These are phyloP conservation scores for Colletotrichum endophyticum DNA, from an alignment of 2,329 filamentous ascomycete genomes.

Conservation along the genomic window DNA sequence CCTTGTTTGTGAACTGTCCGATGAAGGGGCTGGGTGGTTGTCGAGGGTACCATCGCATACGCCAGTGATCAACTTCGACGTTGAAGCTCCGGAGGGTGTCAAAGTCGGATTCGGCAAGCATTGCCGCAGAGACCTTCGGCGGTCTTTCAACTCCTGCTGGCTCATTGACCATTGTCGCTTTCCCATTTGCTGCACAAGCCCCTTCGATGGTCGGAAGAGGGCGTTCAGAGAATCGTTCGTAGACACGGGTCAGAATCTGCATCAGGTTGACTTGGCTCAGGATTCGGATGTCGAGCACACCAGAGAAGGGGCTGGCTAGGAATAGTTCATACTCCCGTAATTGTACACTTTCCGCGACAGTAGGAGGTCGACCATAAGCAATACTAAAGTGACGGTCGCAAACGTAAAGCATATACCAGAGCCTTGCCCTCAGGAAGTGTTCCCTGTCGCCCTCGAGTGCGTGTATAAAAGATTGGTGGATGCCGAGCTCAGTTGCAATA, in stretches of 20 bases:
- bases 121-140: background rate
- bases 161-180: rapidly evolving
- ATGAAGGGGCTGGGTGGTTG: conserved; percentile 29
- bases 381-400: conserved; percentile 37
- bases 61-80: conserved; percentile 45
- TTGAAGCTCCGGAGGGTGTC: conserved; percentile 42
- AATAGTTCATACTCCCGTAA: conserved; percentile 30
- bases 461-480: conserved; percentile 57
- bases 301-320: conserved; percentile 24
- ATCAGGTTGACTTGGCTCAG: conserved; percentile 26
- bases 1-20: conserved; percentile 45
- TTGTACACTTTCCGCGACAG: conserved; percentile 25
- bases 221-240: conserved; percentile 22
- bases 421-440: conserved; percentile 57
- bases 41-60: conserved; percentile 26
- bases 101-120: conserved; percentile 38
- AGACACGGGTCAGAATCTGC: conserved; percentile 24
- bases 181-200: background rate
- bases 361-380: conserved; percentile 33
- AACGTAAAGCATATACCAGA: conserved; percentile 57
- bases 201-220: background rate
- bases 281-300: conserved; percentile 23
- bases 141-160: rapidly evolving
- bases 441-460: conserved; percentile 50
- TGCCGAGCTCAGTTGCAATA: conserved; percentile 59